Evolutionary conservation across 1,284 basidiomycete genomes (phyloP).

Genomic region (Hymenochaete sp.): DNA sequence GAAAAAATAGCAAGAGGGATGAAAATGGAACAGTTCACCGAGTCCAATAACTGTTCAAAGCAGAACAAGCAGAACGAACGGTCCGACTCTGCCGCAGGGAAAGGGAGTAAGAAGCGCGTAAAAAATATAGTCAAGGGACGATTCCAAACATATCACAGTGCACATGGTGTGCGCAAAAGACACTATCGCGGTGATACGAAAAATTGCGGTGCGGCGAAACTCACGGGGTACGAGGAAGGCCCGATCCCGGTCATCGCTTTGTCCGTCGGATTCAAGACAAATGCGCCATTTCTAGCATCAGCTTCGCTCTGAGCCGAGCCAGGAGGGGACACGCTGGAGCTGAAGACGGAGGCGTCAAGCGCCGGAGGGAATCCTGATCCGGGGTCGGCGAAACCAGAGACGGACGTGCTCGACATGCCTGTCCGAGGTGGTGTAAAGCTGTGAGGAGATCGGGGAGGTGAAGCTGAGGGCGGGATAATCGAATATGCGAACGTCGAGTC

Average conservation of each 20-base stretch:
- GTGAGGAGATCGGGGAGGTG: constrained; percentile 10
- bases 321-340: constrained; percentile 13
- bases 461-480: constrained; percentile 2
- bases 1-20: too few relatives aligned
- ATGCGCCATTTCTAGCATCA: constrained; percentile 3
- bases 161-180: too few relatives aligned
- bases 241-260: too few relatives aligned
- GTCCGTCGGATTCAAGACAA: too few relatives aligned
- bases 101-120: too few relatives aligned
- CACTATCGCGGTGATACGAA: constrained; percentile 13
- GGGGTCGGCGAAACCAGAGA: too few relatives aligned
- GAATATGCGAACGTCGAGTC: constrained; percentile 17
- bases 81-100: too few relatives aligned
- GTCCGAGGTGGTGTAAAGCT: constrained; percentile 16
- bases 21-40: not conserved
- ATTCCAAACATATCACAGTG: too few relatives aligned
- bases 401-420: constrained; percentile 16
- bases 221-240: constrained; percentile 7
- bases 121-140: too few relatives aligned
- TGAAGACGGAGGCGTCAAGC: constrained; percentile 7
- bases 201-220: constrained; percentile 7
- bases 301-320: constrained; percentile 11
- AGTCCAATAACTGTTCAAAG: too few relatives aligned
- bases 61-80: too few relatives aligned
- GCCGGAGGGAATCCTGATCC: constrained; percentile 7